A percentile compares a stretch with the other conserved stretches of the same genome.
These are phyloP conservation scores for Pythium folliculosum DNA, from an alignment of 352 stramenopile genomes.

Conservation along the genomic window DNA sequence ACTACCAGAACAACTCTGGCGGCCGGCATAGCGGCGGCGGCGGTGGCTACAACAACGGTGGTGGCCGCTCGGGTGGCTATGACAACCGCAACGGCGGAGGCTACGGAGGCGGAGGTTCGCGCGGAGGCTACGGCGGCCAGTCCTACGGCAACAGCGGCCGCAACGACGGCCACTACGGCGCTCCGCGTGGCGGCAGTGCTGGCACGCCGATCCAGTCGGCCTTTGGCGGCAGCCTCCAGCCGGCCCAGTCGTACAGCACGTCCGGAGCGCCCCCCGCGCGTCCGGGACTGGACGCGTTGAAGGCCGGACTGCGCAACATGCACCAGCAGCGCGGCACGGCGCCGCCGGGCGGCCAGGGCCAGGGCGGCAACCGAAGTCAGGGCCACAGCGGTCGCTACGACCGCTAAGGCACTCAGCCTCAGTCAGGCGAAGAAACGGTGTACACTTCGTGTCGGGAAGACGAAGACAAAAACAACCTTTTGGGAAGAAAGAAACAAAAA, in stretches of 20 bases:
- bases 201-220: constrained; percentile 61
- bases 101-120: constrained; percentile 18
- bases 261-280: constrained; percentile 38
- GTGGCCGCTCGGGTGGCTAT: constrained; percentile 13
- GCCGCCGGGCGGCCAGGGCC: constrained; percentile 16
- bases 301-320: constrained; percentile 84
- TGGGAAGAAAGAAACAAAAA: not conserved
- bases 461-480: not conserved
- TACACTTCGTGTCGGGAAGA: no score
- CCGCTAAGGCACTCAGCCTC: no score
- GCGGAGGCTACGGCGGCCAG: constrained; percentile 33
- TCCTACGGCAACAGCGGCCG: constrained; percentile 22
- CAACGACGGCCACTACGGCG: constrained; percentile 5
- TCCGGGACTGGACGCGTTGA: constrained; percentile 70
- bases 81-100: constrained; percentile 2
- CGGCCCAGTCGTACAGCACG: constrained; percentile 51
- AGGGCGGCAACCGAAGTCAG: constrained; percentile 18
- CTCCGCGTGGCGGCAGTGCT: not conserved
- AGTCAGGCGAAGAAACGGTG: no score
- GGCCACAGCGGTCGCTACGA: constrained; percentile 52
- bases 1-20: constrained; percentile 24
- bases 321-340: constrained; percentile 62
- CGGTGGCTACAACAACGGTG: constrained; percentile 23
- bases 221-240: constrained; percentile 57
- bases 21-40: constrained; percentile 10